Evolutionary conservation across 177 flowering plant genomes (phyloP).

Genomic region (Tripterygium wilfordii): DNA sequence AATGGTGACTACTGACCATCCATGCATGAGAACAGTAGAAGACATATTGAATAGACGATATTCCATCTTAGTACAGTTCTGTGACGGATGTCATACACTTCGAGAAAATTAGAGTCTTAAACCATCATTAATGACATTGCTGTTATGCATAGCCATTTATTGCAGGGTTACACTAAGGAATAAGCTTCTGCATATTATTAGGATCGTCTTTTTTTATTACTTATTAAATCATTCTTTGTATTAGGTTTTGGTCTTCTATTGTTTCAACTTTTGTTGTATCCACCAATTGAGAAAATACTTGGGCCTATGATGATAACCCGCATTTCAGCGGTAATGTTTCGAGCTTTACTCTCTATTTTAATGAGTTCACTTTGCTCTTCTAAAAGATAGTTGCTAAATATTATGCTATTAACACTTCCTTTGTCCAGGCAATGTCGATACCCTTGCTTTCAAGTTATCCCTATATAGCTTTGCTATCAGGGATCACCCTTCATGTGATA

Average conservation of each 20-base stretch:
- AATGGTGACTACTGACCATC: too few species aligned
- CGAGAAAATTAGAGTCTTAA: too few species aligned
- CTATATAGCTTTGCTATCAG: conserved; percentile 41
- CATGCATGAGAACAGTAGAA: too few species aligned
- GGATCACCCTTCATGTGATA: conserved; percentile 25
- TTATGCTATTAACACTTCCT: background rate
- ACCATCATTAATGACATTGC: too few species aligned
- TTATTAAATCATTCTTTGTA: background rate
- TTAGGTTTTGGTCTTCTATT: conserved; percentile 45
- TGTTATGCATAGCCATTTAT: too few species aligned
- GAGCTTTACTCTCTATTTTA: background rate
- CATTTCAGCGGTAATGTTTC: conserved; percentile 30
- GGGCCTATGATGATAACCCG: conserved; percentile 42
- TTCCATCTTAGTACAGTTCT: too few species aligned
- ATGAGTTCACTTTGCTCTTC: too few species aligned
- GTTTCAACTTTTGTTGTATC: conserved; percentile 40
- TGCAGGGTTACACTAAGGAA: too few species aligned
- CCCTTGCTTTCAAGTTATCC: conserved; percentile 45
- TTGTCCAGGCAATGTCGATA: conserved; percentile 27
- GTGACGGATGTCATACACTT: too few species aligned
- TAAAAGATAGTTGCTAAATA: too few species aligned
- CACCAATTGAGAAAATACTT: conserved; percentile 26
- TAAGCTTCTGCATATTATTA: background rate
- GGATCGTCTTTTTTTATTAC: background rate
- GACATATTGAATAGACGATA: too few species aligned